A percentile compares a stretch with the other conserved stretches of the same genome.
phyloP scores from a whole-genome alignment of 306 rosid genomes.

The Vigna trinervia region DNA sequence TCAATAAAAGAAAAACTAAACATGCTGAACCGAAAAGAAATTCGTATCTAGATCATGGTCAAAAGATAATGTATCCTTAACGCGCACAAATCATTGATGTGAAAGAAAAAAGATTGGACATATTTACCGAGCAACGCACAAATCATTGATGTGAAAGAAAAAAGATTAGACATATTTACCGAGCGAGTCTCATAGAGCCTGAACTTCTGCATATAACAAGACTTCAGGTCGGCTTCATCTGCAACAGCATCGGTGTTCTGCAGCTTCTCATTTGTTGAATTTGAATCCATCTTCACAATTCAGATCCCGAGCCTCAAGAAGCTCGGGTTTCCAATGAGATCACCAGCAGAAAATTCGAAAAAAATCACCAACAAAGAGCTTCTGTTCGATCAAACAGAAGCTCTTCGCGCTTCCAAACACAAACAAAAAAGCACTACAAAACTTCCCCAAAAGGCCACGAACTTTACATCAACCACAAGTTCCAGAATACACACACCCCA shows the following conservation, averaged over 20 bases:
- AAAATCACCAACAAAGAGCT: conserved; percentile 39
- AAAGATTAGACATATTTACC: conserved; percentile 56
- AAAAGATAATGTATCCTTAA: conserved; percentile 15
- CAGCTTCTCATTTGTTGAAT: conserved; percentile 45
- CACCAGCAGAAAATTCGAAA: conserved; percentile 39
- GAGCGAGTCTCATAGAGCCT: conserved; percentile 92
- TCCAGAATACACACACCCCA: conserved; percentile 13
- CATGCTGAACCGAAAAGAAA: not conserved
- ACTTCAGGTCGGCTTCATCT: conserved; percentile 54
- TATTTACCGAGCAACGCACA: conserved; percentile 59
- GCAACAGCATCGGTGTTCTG: conserved; percentile 42
- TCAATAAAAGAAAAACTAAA: conserved; percentile 18
- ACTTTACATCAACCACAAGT: conserved; percentile 39
- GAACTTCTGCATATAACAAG: conserved; percentile 83
- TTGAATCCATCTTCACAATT: conserved; percentile 58
- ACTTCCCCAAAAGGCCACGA: conserved; percentile 39
- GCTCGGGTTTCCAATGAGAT: conserved; percentile 55
- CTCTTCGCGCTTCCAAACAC: conserved; percentile 24
- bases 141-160: not conserved
- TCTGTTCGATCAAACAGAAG: conserved; percentile 50
- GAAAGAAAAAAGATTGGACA: not conserved
- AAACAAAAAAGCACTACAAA: conserved; percentile 38
- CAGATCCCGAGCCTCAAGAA: conserved; percentile 68
- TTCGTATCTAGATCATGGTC: conserved; percentile 5
- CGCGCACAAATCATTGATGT: conserved; percentile 20